Base-by-base conservation (phyloP, 441 rosid genomes). In the Populus hybrid region DNA sequence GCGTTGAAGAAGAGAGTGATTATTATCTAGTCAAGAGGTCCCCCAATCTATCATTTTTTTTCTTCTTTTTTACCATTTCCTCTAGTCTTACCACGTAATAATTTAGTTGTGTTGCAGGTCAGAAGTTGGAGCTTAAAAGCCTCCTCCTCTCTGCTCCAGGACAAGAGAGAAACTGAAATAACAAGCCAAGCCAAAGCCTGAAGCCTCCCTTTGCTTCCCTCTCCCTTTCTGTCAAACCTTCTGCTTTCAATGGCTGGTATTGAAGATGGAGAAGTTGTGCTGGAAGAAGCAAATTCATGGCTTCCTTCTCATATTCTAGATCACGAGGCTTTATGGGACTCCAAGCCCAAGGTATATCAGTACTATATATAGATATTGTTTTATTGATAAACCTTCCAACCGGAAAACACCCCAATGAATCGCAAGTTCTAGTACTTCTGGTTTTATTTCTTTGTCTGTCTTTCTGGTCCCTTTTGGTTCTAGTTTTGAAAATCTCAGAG, bases 71-170 rank as follows among this genome's bases (percentile, higher is more conserved):
- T 29, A 29, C 31, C 31, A 29, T 29, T 29, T 3, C 31, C 31
- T 29, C 31, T 76, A 29, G 31, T 29, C 31, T 29, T 29, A 29
- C 69, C 81, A 64, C 80, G 72, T 69, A 77, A 78, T 74, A 82
- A 86, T 83, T 84, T 90, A 88, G 96, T 88, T 91, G 78, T 76
- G 89, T 79, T 91, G 85, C 96, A 88, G 96, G 97, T 94, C 81
- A 75, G 89, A 88, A 84, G 94, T 88, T 89, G 93, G 93, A 80
- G 79, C 78, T 36, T 77, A 73, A 84, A 88, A 71, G 3, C 76
- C 83, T 78, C 71, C 74, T 68, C 64, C 78, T 76, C 53, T 68
- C 70, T 16, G 6, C 77, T 26, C 67, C 56, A 65, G 7, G 40
- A 72, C 56, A 65, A 76, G 42, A 77, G 69, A 67, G 23, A 2